phyloP scores from a whole-genome alignment of 805 yeast species.

The Zygoascus biomembranicola region DNA sequence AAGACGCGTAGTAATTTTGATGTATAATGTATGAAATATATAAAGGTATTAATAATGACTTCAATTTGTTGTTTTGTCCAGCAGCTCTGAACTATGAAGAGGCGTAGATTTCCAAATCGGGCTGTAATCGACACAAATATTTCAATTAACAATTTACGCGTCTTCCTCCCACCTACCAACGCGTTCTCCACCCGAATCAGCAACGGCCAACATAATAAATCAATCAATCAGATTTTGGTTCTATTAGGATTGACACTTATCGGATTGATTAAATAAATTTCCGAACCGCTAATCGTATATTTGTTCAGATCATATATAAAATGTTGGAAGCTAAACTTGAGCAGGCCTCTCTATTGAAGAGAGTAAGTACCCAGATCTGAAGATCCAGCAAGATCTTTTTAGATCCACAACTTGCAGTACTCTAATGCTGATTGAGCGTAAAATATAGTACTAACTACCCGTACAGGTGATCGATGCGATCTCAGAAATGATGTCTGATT shows the following conservation, averaged over 20 bases:
- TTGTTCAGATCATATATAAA: slow-evolving; percentile 6
- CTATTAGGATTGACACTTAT: too few species aligned
- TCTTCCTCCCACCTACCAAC: background rate
- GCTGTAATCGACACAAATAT: background rate
- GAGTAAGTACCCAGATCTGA: slow-evolving; percentile 31
- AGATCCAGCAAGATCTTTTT: too few species aligned
- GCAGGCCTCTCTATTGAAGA: slow-evolving; percentile 85
- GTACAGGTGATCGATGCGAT: slow-evolving; percentile 77
- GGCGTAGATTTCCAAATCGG: background rate
- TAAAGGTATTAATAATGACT: too few species aligned
- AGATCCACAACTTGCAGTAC: too few species aligned
- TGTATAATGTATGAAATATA: background rate
- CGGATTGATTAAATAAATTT: too few species aligned
- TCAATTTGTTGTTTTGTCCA: too few species aligned
- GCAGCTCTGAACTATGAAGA: too few species aligned
- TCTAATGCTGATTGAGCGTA: too few species aligned
- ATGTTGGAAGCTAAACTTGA: slow-evolving; percentile 98
- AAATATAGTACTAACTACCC: background rate
- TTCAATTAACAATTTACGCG: background rate
- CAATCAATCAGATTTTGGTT: too few species aligned
- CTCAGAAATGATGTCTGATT: slow-evolving; percentile 87
- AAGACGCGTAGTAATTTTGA: background rate
- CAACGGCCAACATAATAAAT: too few species aligned
- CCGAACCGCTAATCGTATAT: too few species aligned
- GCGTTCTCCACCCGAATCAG: background rate